These are phyloP conservation scores for Phytophthora capsici DNA, from an alignment of 352 stramenopile genomes.

Conservation along the genomic window DNA sequence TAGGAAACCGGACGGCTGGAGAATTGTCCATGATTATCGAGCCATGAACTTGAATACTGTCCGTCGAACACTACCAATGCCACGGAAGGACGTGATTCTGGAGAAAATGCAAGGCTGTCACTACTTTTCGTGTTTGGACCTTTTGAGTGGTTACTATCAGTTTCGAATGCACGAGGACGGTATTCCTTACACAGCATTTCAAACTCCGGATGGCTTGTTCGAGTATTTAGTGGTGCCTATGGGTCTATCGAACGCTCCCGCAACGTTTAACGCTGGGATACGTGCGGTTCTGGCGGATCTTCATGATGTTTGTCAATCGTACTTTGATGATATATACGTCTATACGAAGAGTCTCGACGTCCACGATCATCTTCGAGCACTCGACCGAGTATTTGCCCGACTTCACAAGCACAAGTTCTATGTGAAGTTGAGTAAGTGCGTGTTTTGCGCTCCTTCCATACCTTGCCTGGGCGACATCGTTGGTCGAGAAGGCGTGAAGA, in stretches of 20 bases:
- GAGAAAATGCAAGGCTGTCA: constrained; percentile 23
- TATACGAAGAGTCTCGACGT: constrained; percentile 4
- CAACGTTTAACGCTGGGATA: constrained; percentile 13
- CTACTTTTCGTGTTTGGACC: constrained; percentile 28
- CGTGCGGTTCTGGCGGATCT: too few species aligned
- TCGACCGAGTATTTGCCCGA: constrained; percentile 3
- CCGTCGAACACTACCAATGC: constrained; percentile 12
- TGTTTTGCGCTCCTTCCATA: constrained; percentile 1
- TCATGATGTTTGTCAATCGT: constrained; percentile 4
- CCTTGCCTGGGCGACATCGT: not conserved
- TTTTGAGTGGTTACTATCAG: constrained; percentile 30
- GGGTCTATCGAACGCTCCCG: constrained; percentile 22
- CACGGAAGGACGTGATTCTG: constrained; percentile 26
- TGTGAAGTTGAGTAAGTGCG: constrained; percentile 11
- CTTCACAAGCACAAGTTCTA: constrained; percentile 9
- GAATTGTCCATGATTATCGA: constrained; percentile 40
- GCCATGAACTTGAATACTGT: constrained; percentile 12
- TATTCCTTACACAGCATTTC: constrained; percentile 32
- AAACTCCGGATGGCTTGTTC: constrained; percentile 18
- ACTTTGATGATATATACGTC: constrained; percentile 17
- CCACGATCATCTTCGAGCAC: too few species aligned
- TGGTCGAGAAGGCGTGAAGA: not conserved
- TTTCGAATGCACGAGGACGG: constrained; percentile 24
- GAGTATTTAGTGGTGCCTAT: constrained; percentile 30
- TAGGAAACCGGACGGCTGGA: constrained; percentile 31